Evolutionary conservation across 176 grass and related monocot species (phyloP), one percentile per base, ranked within the genome.

Genomic region (Juncus effusus): DNA sequence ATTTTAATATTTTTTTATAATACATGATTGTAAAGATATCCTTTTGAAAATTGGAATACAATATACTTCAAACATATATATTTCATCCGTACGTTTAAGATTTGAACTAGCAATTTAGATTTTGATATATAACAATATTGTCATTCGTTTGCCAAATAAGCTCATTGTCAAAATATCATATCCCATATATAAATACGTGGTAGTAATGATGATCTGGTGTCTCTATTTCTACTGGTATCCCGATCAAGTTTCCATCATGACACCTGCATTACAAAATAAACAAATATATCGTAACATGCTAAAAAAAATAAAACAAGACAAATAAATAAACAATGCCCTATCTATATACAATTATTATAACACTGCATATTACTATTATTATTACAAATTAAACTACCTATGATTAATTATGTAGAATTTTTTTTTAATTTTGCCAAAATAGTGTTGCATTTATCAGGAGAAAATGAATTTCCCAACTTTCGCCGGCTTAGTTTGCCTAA

Each of bases 181-280:
- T 7, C 38, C 10, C 0, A 42, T 11, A 78, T 45, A 10, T 50
- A 85, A 62, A 64, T 89, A 92, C 94, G 84, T 97, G 94, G 59
- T 89, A 92, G 80, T 97, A 97, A 76, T 92, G 88, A 67, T 75
- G 88, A 38, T 97, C 88, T 1, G 94, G 94, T 1, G 94, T 92
- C 80, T 97, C 94, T n/a, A 97, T 79, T 73, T 97, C 85, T 61
- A 92, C 85, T 15, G 88, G 83, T 79, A 97, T 70, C 47, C 36
- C 94, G 44, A 92, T 84, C 35, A 97, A 13, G 7, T 92, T 97
- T 11, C 72, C 60, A 86, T 97, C 94, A 69, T 16, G 51, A 64
- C 94, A 92, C 61, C 88, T 92, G 65, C 59, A 83, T 11, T 10
- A 75, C 69, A 83, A 5, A 82, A 76, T 53, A 51, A 16, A 49